phyloP scores from a whole-genome alignment of 768 basidiomycete genomes.

The Kwoniella bestiolae region DNA sequence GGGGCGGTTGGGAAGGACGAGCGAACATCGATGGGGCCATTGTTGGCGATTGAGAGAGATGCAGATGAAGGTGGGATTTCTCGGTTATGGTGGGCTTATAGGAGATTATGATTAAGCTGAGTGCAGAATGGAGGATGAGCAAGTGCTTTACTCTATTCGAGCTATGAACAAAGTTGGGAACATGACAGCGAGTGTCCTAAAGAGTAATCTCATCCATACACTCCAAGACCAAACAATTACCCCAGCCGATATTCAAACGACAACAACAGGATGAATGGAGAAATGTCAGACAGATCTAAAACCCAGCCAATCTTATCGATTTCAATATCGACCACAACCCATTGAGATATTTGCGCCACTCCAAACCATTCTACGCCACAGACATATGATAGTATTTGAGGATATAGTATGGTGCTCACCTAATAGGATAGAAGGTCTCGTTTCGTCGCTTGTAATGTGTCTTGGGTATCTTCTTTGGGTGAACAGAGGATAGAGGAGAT shows the following conservation, averaged over 20 bases:
- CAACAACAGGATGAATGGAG: neutral
- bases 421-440: no score
- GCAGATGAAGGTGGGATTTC: neutral
- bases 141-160: no score
- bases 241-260: neutral
- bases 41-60: neutral
- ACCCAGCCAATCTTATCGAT: neutral
- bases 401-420: no score
- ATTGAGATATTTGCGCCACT: neutral
- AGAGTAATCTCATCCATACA: neutral
- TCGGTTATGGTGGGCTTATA: no score
- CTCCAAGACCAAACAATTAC: neutral
- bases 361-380: neutral
- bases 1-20: neutral
- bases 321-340: neutral
- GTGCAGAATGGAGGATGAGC: no score
- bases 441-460: no score
- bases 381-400: no score
- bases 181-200: no score
- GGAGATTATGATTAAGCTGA: no score
- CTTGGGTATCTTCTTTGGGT: no score
- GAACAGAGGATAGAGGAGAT: no score
- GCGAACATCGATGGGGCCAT: conserved; percentile 16
- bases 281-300: conserved; percentile 20
- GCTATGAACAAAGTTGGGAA: no score